phyloP scores from a whole-genome alignment of 257 asterid genomes.

The Solanum chaucha region DNA sequence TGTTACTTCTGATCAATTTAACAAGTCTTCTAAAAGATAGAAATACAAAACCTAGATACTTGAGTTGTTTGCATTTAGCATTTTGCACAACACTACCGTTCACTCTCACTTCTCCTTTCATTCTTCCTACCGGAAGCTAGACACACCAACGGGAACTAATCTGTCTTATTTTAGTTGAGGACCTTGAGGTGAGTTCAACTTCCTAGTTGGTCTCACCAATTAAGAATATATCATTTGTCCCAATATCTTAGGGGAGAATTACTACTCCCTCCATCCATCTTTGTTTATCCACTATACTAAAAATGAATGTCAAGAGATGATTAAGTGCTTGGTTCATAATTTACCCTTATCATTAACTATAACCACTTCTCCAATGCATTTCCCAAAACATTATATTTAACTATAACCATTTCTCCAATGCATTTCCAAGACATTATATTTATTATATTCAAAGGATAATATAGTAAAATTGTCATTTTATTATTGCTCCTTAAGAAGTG shows the following conservation, averaged over 20 bases:
- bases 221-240: not conserved
- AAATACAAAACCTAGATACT: not conserved
- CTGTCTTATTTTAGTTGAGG: not conserved
- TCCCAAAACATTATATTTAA: not conserved
- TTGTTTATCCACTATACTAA: not conserved
- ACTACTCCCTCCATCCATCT: not conserved
- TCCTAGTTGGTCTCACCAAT: not conserved
- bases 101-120: not conserved
- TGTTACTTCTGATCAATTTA: not conserved
- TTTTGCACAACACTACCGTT: not conserved
- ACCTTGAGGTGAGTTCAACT: not conserved
- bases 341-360: not conserved
- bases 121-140: not conserved
- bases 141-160: not conserved
- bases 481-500: not conserved
- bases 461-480: not conserved
- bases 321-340: not conserved
- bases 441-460: not conserved
- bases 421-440: not conserved
- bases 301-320: not conserved
- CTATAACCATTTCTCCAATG: not conserved
- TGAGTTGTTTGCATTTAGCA: not conserved
- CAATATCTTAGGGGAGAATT: not conserved
- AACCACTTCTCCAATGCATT: not conserved
- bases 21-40: not conserved